Base-by-base conservation (phyloP, 768 basidiomycete species). In the Phylloporus rhodoxanthus region DNA sequence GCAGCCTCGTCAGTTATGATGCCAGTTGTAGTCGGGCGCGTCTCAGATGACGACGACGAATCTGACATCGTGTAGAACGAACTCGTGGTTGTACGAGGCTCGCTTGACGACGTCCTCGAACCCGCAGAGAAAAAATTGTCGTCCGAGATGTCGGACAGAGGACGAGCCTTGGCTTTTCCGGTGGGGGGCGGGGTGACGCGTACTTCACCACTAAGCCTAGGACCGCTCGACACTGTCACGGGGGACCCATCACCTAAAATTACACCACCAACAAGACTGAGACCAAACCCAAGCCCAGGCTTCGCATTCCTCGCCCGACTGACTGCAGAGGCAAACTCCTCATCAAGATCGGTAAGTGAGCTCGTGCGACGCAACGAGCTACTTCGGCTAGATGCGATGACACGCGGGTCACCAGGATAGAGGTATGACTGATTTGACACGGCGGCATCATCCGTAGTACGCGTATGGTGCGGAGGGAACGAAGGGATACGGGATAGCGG, bases 311-410 rank as follows among this genome's bases (percentile, higher is more conserved):
- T 69, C 26, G 70, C 74, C 36, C 68, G 69, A 48, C 68, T 67
- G 41, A 75, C 62, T 19, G 70, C 78, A 20, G 70, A 71, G 32
- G 70, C 74, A 40, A 75, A 80, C 48, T 76, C 83, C 48, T 80
- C 71, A 66, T 73, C 87, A n/a, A 91, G 70, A 58, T 91, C 88
- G 0, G 84, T 84, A 70, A 86, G 75, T 0, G 85, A 90, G 38
- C 79, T 84, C n/a, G 84, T 86, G 37, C 85, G 71, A 32, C 80
- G 70, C 21, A 81, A 54, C 1, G 75, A 77, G 50, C 76, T 77
- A 57, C 79, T 80, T 30, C 80, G 74, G 47, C 82, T 80, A 3
- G 85, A 82, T 8, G 79, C 78, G 52, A 91, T 91, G 13, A 81
- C 82, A 8, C 88, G 78, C 15, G 78, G 75, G 57, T 87, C 88